Conservation (phyloP, 495 filamentous ascomycete species). For the Pyrenula aspistea region DNA sequence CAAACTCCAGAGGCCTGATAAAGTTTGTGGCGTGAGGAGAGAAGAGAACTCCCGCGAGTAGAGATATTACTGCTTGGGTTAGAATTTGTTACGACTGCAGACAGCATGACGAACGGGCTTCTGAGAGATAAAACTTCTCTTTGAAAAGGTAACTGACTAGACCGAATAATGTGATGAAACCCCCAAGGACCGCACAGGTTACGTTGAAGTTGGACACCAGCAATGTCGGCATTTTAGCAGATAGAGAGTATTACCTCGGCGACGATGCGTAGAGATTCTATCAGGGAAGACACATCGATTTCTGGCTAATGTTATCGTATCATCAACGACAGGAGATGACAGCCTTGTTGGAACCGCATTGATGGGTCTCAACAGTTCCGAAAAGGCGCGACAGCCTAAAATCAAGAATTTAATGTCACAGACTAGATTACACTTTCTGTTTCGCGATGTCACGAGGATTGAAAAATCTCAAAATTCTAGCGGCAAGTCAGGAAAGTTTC, state of each 20-base stretch:
- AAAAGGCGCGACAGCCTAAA: too few species aligned
- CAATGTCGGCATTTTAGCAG: slow-evolving; percentile 60
- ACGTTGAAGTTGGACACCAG: slow-evolving; percentile 80
- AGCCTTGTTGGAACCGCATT: too few species aligned
- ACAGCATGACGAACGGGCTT: slow-evolving; percentile 55
- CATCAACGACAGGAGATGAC: too few species aligned
- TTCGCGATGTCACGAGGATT: too few species aligned
- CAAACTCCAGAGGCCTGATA: slow-evolving; percentile 66
- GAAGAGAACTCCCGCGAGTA: slow-evolving; percentile 67
- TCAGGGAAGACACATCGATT: too few species aligned
- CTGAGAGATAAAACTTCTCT: slow-evolving; percentile 82
- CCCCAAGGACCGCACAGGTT: slow-evolving; percentile 68
- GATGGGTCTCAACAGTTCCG: too few species aligned
- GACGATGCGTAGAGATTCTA: background rate
- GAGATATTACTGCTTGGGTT: slow-evolving; percentile 55
- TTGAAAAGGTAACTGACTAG: slow-evolving; percentile 83
- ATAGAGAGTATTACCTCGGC: background rate
- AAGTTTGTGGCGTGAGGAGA: slow-evolving; percentile 69
- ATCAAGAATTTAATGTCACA: too few species aligned
- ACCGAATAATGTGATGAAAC: slow-evolving; percentile 79
- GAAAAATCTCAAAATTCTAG: too few species aligned
- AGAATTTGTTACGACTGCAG: background rate
- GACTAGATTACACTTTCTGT: too few species aligned
- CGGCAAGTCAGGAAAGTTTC: too few species aligned
- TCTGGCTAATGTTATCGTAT: too few species aligned